phyloP scores from a whole-genome alignment of 163 green algal species.

The Prototheca cutis region DNA sequence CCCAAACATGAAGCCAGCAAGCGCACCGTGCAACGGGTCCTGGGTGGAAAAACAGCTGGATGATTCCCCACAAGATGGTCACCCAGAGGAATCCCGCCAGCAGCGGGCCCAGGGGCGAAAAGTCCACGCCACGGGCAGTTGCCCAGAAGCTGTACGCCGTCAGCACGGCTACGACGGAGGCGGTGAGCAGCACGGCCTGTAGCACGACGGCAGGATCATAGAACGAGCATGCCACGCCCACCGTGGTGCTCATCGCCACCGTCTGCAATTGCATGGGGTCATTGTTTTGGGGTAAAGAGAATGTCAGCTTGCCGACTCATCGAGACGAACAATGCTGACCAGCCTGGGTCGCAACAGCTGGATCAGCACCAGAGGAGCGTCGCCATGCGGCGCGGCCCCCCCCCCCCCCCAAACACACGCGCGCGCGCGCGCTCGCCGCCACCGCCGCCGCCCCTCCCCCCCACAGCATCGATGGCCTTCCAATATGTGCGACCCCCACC shows the following conservation, averaged over 20 bases:
- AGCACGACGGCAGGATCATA: conserved; percentile 44
- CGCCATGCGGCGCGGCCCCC: no score
- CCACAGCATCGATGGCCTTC: no score
- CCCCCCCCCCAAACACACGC: no score
- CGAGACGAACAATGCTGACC: no score
- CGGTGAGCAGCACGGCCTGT: conserved; percentile 53
- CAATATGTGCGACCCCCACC: no score
- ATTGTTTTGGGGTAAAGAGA: background rate
- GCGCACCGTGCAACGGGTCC: conserved; percentile 18
- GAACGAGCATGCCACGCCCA: conserved; percentile 42
- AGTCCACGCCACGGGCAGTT: conserved; percentile 40
- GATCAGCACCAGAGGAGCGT: no score
- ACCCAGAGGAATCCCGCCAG: conserved; percentile 25
- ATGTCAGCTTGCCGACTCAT: background rate
- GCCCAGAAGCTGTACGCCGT: conserved; percentile 62
- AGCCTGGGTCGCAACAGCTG: no score
- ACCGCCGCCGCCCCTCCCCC: no score
- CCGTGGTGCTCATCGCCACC: conserved; percentile 22
- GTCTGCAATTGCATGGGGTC: conserved; percentile 25
- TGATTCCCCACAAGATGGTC: conserved; percentile 45
- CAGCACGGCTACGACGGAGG: conserved; percentile 38
- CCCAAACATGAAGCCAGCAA: no score
- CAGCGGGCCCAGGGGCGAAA: conserved; percentile 35
- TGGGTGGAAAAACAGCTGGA: conserved; percentile 52
- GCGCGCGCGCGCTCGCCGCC: no score